Evolutionary conservation across 2,329 filamentous ascomycete species (phyloP).

Genomic region (Didymella sp.): DNA sequence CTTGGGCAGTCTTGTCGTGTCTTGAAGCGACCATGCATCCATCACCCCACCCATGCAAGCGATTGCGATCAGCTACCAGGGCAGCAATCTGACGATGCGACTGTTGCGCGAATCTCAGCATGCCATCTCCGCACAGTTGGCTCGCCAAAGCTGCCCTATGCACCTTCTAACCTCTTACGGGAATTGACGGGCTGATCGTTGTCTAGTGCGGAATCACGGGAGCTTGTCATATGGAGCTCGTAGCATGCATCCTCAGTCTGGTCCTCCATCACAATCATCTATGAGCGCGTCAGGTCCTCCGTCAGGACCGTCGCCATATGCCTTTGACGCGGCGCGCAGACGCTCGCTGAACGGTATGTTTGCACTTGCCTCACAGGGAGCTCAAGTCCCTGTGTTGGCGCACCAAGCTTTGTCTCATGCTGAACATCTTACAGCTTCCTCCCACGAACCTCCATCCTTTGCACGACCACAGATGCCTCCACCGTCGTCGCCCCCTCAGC

Average conservation of each 20-base stretch:
- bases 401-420: constrained; percentile 28
- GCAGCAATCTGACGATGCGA: constrained; percentile 16
- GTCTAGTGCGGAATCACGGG: constrained; percentile 41
- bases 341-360: constrained; percentile 52
- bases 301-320: constrained; percentile 49
- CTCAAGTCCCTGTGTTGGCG: constrained; percentile 34
- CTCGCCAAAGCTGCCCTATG: constrained; percentile 28
- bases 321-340: constrained; percentile 53
- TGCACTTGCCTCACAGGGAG: constrained; percentile 45
- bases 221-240: constrained; percentile 37
- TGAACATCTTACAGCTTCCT: constrained; percentile 42
- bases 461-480: constrained; percentile 57
- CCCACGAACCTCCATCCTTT: constrained; percentile 52
- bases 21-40: not conserved
- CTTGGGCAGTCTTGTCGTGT: not conserved
- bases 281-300: constrained; percentile 44
- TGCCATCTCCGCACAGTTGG: constrained; percentile 36
- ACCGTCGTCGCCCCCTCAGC: constrained; percentile 56
- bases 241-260: constrained; percentile 36
- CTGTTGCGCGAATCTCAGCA: constrained; percentile 28
- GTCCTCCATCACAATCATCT: constrained; percentile 44
- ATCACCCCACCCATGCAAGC: constrained; percentile 3
- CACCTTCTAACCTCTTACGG: constrained; percentile 15
- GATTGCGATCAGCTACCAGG: not conserved
- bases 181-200: constrained; percentile 32